These are phyloP conservation scores for Candida arabinofermentans DNA, from an alignment of 805 yeast genomes.

Conservation along the genomic window DNA sequence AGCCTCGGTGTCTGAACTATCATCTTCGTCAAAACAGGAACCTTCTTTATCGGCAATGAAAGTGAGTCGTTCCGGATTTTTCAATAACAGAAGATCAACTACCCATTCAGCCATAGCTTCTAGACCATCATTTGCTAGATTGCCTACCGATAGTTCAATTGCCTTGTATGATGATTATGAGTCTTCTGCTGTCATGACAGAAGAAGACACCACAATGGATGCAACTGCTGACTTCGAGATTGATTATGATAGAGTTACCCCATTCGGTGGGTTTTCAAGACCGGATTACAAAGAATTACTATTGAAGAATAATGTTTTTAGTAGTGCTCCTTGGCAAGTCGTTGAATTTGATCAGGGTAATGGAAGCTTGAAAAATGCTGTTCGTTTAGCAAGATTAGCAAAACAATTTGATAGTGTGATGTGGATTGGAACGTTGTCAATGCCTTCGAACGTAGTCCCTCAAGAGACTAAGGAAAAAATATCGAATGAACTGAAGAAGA, in stretches of 20 bases:
- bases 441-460: constrained; percentile 84
- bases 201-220: constrained; percentile 5
- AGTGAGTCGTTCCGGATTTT: constrained; percentile 13
- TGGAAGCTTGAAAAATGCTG: constrained; percentile 84
- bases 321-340: constrained; percentile 68
- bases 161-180: not conserved
- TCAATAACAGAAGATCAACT: constrained; percentile 9
- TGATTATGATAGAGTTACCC: constrained; percentile 39
- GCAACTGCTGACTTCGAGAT: not conserved
- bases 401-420: constrained; percentile 36
- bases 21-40: constrained; percentile 7
- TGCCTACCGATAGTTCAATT: not conserved
- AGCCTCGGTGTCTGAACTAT: constrained; percentile 19
- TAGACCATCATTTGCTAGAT: constrained; percentile 1
- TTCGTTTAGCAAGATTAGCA: constrained; percentile 51
- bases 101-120: not conserved
- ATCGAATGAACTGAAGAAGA: constrained; percentile 37
- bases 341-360: constrained; percentile 73
- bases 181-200: not conserved
- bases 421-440: constrained; percentile 92
- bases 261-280: constrained; percentile 72
- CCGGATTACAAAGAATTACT: constrained; percentile 51
- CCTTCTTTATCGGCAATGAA: constrained; percentile 17
- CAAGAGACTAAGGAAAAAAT: constrained; percentile 51
- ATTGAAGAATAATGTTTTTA: constrained; percentile 43